Percentiles rank a stretch among this genome's conserved stretches.
Conservation (phyloP, 2,329 filamentous ascomycete species). For the Biscogniauxia marginata region DNA sequence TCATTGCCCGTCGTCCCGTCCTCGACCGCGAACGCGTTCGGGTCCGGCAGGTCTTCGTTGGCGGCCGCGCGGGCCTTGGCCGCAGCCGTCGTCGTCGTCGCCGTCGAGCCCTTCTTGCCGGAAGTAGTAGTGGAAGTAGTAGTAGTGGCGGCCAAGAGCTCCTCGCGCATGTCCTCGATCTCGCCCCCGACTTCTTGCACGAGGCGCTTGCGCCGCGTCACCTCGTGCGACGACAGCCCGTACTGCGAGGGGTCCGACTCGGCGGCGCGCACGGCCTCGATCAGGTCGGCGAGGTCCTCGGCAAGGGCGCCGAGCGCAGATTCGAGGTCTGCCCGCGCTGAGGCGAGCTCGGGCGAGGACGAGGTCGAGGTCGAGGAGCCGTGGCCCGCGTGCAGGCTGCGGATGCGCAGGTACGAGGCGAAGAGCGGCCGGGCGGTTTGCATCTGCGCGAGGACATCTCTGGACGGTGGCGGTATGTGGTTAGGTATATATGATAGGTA, state of each 20-base stretch:
- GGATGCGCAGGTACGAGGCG: slow-evolving; percentile 92
- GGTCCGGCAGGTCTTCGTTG: slow-evolving; percentile 49
- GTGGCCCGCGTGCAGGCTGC: slow-evolving; percentile 75
- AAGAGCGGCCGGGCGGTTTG: slow-evolving; percentile 81
- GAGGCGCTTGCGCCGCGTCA: slow-evolving; percentile 74
- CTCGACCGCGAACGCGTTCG: slow-evolving; percentile 59
- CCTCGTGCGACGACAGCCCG: slow-evolving; percentile 80
- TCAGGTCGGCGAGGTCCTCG: slow-evolving; percentile 85
- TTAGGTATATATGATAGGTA: neutral
- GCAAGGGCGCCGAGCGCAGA: slow-evolving; percentile 64
- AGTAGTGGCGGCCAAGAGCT: slow-evolving; percentile 58
- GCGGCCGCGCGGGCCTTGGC: slow-evolving; percentile 34
- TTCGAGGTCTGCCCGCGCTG: slow-evolving; percentile 70
- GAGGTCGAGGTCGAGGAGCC: slow-evolving; percentile 36
- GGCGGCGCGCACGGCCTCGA: slow-evolving; percentile 81
- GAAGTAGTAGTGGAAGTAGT: slow-evolving; percentile 25
- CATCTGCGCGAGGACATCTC: slow-evolving; percentile 85
- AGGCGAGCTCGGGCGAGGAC: slow-evolving; percentile 79
- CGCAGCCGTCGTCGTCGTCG: slow-evolving; percentile 5
- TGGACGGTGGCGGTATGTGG: slow-evolving; percentile 36
- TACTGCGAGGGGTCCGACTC: slow-evolving; percentile 86
- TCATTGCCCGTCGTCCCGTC: slow-evolving; percentile 39
- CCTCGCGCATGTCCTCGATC: slow-evolving; percentile 83
- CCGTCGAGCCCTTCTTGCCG: neutral
- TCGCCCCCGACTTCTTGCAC: slow-evolving; percentile 89